phyloP scores from a whole-genome alignment of 2,329 filamentous ascomycete genomes.

The Massarina eburnea region DNA sequence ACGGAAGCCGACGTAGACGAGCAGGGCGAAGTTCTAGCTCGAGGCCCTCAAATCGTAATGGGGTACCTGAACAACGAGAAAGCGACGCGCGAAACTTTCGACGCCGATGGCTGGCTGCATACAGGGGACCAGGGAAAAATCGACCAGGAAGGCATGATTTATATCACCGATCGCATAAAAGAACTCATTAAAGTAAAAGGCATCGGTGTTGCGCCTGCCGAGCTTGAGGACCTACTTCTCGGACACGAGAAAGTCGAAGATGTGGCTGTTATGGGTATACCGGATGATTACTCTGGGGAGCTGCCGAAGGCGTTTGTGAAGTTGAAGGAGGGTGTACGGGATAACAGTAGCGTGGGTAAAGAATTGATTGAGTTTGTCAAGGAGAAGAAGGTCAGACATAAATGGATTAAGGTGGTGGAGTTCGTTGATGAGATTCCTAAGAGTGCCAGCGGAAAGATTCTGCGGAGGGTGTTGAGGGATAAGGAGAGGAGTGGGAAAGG shows the following conservation, averaged over 20 bases:
- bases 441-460: constrained; percentile 51
- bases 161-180: constrained; percentile 65
- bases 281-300: constrained; percentile 56
- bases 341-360: constrained; percentile 36
- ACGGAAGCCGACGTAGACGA: constrained; percentile 56
- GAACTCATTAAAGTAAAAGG: constrained; percentile 71
- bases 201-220: constrained; percentile 63
- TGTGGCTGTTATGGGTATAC: constrained; percentile 57
- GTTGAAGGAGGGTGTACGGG: constrained; percentile 37
- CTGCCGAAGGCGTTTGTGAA: constrained; percentile 50
- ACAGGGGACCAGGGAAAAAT: constrained; percentile 62
- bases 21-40: constrained; percentile 54
- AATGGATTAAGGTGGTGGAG: constrained; percentile 49
- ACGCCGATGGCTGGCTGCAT: constrained; percentile 55
- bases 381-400: constrained; percentile 50
- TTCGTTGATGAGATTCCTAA: constrained; percentile 53
- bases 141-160: constrained; percentile 58
- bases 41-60: constrained; percentile 54
- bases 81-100: constrained; percentile 50
- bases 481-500: constrained; percentile 43
- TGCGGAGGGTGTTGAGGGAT: constrained; percentile 49
- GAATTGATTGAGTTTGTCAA: constrained; percentile 48
- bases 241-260: constrained; percentile 60
- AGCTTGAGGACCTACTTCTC: constrained; percentile 64
- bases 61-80: constrained; percentile 51